Evolutionary conservation across 1,284 basidiomycete genomes (phyloP).

Genomic region (Leucoagaricus sp.): DNA sequence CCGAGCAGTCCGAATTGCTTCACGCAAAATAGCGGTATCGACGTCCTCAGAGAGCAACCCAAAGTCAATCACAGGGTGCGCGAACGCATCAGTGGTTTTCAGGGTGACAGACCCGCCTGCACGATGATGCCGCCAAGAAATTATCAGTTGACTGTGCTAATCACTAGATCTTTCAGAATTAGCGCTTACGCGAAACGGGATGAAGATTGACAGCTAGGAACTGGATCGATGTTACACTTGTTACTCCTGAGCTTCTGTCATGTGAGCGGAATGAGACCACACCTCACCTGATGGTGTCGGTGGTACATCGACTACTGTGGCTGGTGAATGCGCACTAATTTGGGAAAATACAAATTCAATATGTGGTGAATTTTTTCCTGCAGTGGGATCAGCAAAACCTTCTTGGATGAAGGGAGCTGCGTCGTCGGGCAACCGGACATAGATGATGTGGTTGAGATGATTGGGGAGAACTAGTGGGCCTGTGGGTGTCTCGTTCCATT

Average conservation of each 20-base stretch:
- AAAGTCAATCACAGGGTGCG: constrained; percentile 38
- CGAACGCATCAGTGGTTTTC: constrained; percentile 36
- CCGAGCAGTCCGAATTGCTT: constrained; percentile 32
- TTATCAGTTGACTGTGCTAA: not conserved
- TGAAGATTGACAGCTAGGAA: not conserved
- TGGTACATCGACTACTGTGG: not conserved
- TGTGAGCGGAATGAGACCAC: too few species aligned
- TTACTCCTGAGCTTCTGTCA: not conserved
- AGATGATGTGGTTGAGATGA: constrained; percentile 13
- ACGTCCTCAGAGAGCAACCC: constrained; percentile 33
- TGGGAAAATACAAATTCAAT: constrained; percentile 13
- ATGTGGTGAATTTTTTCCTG: constrained; percentile 18
- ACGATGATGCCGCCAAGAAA: not conserved
- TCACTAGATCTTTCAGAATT: not conserved
- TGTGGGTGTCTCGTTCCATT: constrained; percentile 19
- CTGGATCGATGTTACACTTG: not conserved
- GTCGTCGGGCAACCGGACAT: constrained; percentile 16
- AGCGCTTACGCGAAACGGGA: not conserved
- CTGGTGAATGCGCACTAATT: not conserved
- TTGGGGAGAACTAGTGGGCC: too few species aligned
- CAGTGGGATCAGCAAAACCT: constrained; percentile 13
- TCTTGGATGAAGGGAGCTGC: constrained; percentile 10
- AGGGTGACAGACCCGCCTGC: constrained; percentile 35
- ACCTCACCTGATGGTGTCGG: not conserved
- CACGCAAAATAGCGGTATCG: constrained; percentile 35